Conservation (phyloP, 108 stramenopile genomes). For the Cyclostephanos invisitatus region DNA sequence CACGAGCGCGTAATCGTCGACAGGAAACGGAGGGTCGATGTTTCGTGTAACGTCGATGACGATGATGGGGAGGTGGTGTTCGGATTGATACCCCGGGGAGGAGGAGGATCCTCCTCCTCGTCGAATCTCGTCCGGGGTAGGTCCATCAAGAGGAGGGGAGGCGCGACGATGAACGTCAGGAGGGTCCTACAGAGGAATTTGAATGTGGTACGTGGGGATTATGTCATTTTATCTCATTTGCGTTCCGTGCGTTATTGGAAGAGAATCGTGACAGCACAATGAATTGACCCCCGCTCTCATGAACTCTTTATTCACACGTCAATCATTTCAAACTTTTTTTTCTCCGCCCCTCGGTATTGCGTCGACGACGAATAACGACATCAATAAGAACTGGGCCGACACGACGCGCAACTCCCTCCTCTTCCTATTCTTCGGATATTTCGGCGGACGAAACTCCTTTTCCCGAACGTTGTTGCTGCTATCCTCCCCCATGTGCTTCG, state of each 20-base stretch:
- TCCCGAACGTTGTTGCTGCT: conserved; percentile 62
- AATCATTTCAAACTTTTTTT: not conserved
- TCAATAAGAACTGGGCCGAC: conserved; percentile 72
- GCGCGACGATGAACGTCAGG: conserved; percentile 60
- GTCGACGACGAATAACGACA: not conserved
- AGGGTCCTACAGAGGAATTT: conserved; percentile 63
- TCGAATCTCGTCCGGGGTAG: conserved; percentile 16
- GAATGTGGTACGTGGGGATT: conserved; percentile 64
- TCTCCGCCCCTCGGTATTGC: not conserved
- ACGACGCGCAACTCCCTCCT: conserved; percentile 76
- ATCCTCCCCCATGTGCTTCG: conserved; percentile 73
- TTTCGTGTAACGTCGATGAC: not conserved
- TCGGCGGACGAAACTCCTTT: conserved; percentile 74
- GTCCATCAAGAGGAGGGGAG: conserved; percentile 43
- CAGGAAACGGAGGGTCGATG: conserved; percentile 10
- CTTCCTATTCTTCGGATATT: conserved; percentile 84
- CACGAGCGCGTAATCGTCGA: conserved; percentile 15
- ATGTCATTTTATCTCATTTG: not conserved
- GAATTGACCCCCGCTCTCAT: too few relatives aligned
- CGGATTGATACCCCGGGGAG: conserved; percentile 22
- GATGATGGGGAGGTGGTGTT: conserved; percentile 23
- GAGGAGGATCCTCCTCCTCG: conserved; percentile 3
- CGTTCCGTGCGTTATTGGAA: too few relatives aligned
- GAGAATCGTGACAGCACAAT: not conserved
- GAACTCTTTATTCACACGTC: not conserved